phyloP scores from a whole-genome alignment of 2,329 filamentous ascomycete species.

The Polychaeton citri region DNA sequence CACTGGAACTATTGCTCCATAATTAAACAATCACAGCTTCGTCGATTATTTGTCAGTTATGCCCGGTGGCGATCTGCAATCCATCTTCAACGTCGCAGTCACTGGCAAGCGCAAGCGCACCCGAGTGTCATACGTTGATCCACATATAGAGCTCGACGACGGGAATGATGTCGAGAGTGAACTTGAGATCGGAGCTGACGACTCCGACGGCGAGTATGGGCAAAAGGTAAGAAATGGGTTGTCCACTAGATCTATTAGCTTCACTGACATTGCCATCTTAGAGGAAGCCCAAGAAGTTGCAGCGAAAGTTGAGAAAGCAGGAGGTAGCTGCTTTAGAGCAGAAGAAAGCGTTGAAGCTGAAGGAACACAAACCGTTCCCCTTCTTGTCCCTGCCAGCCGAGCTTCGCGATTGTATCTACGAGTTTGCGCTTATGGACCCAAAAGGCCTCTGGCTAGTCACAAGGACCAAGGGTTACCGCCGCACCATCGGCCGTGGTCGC shows the following conservation, averaged over 20 bases:
- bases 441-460: conserved; percentile 8
- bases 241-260: neutral
- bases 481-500: conserved; percentile 7
- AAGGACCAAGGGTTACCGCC: conserved; percentile 10
- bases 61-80: too few relatives aligned
- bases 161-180: too few relatives aligned
- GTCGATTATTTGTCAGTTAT: too few relatives aligned
- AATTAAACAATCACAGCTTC: too few relatives aligned
- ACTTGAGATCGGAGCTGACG: neutral
- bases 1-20: too few relatives aligned
- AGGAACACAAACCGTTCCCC: conserved; percentile 4
- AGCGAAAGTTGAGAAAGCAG: too few relatives aligned
- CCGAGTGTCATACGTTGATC: conserved; percentile 12
- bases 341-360: neutral
- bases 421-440: conserved; percentile 13
- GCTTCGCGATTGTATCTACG: conserved; percentile 18
- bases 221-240: neutral
- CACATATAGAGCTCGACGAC: conserved; percentile 1
- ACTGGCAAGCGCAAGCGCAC: conserved; percentile 17
- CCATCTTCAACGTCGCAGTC: too few relatives aligned
- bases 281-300: conserved; percentile 1
- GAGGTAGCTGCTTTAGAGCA: too few relatives aligned
- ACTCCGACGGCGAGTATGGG: conserved; percentile 2
- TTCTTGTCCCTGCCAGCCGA: conserved; percentile 17
- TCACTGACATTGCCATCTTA: neutral